Evolutionary conservation across 805 yeast species (phyloP).

Genomic region (Pichia insulana): DNA sequence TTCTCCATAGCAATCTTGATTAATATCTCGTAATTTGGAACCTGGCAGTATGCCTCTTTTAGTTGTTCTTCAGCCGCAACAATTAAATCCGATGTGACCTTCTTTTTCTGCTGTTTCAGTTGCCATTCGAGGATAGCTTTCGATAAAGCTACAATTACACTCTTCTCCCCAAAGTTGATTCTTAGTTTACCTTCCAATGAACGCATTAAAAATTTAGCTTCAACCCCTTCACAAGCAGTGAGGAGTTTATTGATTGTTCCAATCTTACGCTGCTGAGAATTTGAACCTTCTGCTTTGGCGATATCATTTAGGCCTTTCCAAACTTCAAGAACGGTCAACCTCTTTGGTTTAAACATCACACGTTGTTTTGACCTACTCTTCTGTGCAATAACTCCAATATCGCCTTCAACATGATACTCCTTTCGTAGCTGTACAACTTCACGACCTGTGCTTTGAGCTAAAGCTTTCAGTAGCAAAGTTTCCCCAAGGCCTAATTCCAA

Average conservation of each 20-base stretch:
- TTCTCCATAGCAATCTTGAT: slow-evolving; percentile 54
- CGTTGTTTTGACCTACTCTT: slow-evolving; percentile 79
- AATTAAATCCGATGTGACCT: slow-evolving; percentile 34
- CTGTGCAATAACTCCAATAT: slow-evolving; percentile 82
- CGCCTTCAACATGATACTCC: slow-evolving; percentile 77
- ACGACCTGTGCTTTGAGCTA: slow-evolving; percentile 85
- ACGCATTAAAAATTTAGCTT: slow-evolving; percentile 85
- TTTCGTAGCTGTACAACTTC: slow-evolving; percentile 58
- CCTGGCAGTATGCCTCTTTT: slow-evolving; percentile 79
- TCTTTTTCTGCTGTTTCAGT: slow-evolving; percentile 22
- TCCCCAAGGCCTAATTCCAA: slow-evolving; percentile 93
- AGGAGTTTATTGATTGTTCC: slow-evolving; percentile 73
- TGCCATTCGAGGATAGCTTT: slow-evolving; percentile 73
- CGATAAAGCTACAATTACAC: slow-evolving; percentile 75
- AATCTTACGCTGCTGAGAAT: slow-evolving; percentile 73
- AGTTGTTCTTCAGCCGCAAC: slow-evolving; percentile 67
- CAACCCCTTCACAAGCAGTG: slow-evolving; percentile 76
- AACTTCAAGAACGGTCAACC: slow-evolving; percentile 65
- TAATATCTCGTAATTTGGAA: slow-evolving; percentile 82
- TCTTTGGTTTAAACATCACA: slow-evolving; percentile 86
- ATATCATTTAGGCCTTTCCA: slow-evolving; percentile 67
- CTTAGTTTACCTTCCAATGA: slow-evolving; percentile 88
- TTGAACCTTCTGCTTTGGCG: slow-evolving; percentile 69
- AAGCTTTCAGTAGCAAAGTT: slow-evolving; percentile 75
- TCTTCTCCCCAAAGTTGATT: slow-evolving; percentile 90